Base-by-base conservation (phyloP, 2,329 filamentous ascomycete species). In the Alternaria triticimaculans region DNA sequence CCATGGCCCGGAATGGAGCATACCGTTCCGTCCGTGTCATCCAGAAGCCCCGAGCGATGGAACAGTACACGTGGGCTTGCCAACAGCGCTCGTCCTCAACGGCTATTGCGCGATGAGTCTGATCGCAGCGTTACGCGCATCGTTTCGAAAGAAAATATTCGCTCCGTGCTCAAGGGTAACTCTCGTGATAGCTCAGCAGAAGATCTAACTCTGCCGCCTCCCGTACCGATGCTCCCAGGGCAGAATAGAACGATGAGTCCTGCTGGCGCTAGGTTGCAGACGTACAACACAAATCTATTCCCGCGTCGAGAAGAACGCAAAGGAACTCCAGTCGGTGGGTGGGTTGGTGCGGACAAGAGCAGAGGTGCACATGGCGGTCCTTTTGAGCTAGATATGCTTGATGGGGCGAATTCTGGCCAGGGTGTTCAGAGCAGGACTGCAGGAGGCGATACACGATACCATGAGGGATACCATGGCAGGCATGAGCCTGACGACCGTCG, bases 91-190 rank as follows among this genome's bases (percentile, higher is more conserved):
- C 58, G 26, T 12, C 49, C 62, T 12, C 46, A 65, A 21, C 64
- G 62, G 49, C 37, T 54, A n/a, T 4, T 46, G 3, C 25, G 20
- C 18, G 48, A 61, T 33, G 48, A 44, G 9, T 46, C 58, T 23
- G 49, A 49, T 28, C 65, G 64, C 23, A 57, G 60, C 56, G 41
- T 73, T 54, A 23, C 55, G 7, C 76, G 73, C 18, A 76, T 77
- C 45, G 67, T 79, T 3, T 78, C 76, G 6, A 76, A 69, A 44
- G 75, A 78, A 23, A 79, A 78, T 41, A 78, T 79, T 25, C 76
- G 76, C 14, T 65, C 70, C 21, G 72, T 67, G 8, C 62, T 79
- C 11, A 64, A 59, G 23, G 48, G 55, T 41, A 18, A 69, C 23
- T 73, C 74, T 6, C 62, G 58, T 4, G 68, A 73, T 4, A 65